Conservation (phyloP, 1,139 yeast genomes). For the Scheffersomyces insectosa region DNA sequence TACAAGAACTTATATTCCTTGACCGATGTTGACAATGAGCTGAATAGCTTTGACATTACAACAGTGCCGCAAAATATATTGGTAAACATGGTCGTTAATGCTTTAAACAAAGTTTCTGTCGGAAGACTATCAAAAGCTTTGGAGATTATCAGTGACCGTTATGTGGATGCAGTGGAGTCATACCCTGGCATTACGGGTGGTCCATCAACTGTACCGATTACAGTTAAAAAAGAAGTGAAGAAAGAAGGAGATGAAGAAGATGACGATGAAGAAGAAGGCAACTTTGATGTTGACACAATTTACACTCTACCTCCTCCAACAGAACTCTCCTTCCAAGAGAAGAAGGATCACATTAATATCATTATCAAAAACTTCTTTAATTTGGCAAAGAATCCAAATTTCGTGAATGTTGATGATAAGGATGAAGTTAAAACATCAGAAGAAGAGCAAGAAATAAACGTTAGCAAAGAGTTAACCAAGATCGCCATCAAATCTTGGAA, state of each 20-base stretch:
- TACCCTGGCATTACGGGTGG: conserved; percentile 2
- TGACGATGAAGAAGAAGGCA: conserved; percentile 35
- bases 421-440: conserved; percentile 22
- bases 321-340: conserved; percentile 46
- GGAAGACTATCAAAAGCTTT: conserved; percentile 65
- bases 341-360: conserved; percentile 51
- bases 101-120: conserved; percentile 55
- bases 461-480: conserved; percentile 44
- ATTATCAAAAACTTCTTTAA: conserved; percentile 58
- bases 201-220: conserved; percentile 2
- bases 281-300: conserved; percentile 40
- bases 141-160: conserved; percentile 66
- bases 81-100: conserved; percentile 64
- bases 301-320: conserved; percentile 63
- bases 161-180: conserved; percentile 28
- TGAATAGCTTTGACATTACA: conserved; percentile 68
- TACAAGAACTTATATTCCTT: conserved; percentile 56
- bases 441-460: conserved; percentile 12
- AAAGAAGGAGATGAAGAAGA: conserved; percentile 31
- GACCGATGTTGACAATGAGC: conserved; percentile 59
- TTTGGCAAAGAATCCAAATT: conserved; percentile 30
- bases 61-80: conserved; percentile 66
- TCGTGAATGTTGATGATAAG: conserved; percentile 14
- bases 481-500: conserved; percentile 66
- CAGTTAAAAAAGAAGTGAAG: conserved; percentile 8